Percentiles rank a stretch among this genome's conserved stretches.
phyloP scores from a whole-genome alignment of 2,329 filamentous ascomycete genomes.

The Colletotrichum trifolii region DNA sequence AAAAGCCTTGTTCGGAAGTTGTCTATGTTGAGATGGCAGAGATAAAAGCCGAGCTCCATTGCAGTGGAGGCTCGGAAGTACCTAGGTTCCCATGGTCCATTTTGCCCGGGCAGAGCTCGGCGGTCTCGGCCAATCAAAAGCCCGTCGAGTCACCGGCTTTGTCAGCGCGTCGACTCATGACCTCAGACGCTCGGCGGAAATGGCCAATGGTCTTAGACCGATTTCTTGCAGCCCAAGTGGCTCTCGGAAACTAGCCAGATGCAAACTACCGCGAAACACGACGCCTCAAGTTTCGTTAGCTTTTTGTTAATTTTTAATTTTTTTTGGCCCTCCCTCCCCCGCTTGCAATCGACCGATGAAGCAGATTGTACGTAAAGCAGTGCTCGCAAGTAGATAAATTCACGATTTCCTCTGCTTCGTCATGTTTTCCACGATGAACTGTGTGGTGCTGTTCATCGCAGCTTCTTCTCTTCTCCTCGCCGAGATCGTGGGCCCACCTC shows the following conservation, averaged over 20 bases:
- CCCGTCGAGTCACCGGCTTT: not conserved
- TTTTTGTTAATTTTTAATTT: no score
- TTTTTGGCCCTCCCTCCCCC: no score
- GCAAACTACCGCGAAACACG: no score
- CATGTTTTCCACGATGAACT: no score
- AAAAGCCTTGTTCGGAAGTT: slow-evolving; percentile 16
- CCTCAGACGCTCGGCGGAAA: slow-evolving; percentile 1
- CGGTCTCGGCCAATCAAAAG: slow-evolving; percentile 25
- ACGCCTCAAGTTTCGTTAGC: no score
- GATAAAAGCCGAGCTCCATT: not conserved
- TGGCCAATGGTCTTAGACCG: slow-evolving; percentile 13
- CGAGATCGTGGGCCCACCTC: no score
- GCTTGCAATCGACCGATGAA: slow-evolving; percentile 8
- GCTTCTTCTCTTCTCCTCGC: no score
- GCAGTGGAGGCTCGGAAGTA: slow-evolving; percentile 4
- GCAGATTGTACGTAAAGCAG: not conserved
- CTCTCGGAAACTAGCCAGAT: not conserved
- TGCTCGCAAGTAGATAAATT: no score
- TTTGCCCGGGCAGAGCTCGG: slow-evolving; percentile 7
- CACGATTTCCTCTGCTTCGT: no score
- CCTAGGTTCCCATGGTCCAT: no score
- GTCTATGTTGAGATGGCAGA: not conserved
- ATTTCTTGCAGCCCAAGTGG: slow-evolving; percentile 13
- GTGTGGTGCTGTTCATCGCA: no score
- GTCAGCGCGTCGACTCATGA: not conserved